Percentiles rank a stretch among this genome's conserved stretches.
These are phyloP conservation scores for Didymella pinodella DNA, from an alignment of 2,329 filamentous ascomycete species.

Conservation along the genomic window DNA sequence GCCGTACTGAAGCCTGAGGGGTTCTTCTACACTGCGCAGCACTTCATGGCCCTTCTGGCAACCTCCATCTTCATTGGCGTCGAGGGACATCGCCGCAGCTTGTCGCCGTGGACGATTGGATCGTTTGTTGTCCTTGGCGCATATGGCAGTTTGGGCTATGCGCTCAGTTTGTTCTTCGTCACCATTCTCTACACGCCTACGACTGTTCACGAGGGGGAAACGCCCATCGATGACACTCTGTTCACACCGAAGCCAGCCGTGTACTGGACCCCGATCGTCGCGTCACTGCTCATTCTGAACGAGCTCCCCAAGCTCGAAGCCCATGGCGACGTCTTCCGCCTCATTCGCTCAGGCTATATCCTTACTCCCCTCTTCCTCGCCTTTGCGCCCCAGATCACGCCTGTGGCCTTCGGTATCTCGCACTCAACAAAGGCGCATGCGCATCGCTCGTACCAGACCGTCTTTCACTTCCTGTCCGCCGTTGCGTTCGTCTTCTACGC, in stretches of 20 bases:
- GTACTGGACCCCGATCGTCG: constrained; percentile 54
- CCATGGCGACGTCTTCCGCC: constrained; percentile 33
- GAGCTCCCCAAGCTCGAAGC: constrained; percentile 44
- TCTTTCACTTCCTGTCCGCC: constrained; percentile 60
- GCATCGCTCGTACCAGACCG: constrained; percentile 54
- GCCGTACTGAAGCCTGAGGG: constrained; percentile 63
- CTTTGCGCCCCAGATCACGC: constrained; percentile 53
- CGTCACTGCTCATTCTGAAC: constrained; percentile 58
- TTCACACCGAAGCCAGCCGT: constrained; percentile 45
- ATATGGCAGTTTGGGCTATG: constrained; percentile 66
- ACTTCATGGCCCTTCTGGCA: constrained; percentile 62
- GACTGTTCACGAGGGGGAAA: constrained; percentile 51
- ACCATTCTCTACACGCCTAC: constrained; percentile 65
- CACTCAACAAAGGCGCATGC: constrained; percentile 52
- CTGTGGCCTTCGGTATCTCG: constrained; percentile 59
- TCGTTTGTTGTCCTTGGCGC: constrained; percentile 68
- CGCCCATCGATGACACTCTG: constrained; percentile 42
- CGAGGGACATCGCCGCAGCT: constrained; percentile 65
- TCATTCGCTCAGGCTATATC: constrained; percentile 38
- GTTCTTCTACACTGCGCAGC: constrained; percentile 70
- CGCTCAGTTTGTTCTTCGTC: constrained; percentile 70
- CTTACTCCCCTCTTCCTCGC: constrained; percentile 47
- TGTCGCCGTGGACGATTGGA: constrained; percentile 59
- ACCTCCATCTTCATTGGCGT: constrained; percentile 67
- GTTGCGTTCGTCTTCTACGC: constrained; percentile 57